phyloP scores from a whole-genome alignment of 2,329 filamentous ascomycete species.

The Aschersonia sp. region DNA sequence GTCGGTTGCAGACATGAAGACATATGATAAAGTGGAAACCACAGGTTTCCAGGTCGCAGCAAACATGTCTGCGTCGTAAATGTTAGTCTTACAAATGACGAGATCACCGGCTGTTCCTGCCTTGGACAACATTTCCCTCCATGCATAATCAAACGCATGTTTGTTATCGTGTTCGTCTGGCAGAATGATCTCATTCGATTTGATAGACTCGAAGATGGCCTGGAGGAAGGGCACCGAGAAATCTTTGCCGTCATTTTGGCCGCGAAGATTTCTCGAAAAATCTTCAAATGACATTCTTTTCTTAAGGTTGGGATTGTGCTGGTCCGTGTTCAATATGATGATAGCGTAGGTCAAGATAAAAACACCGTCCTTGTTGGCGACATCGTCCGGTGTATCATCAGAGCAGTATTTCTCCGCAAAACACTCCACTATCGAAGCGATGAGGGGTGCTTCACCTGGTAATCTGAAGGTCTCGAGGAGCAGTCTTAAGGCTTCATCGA shows the following conservation, averaged over 20 bases:
- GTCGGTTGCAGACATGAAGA: conserved; percentile 97
- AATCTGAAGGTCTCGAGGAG: conserved; percentile 87
- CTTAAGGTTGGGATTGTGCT: conserved; percentile 86
- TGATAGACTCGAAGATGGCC: conserved; percentile 82
- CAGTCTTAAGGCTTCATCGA: conserved; percentile 78
- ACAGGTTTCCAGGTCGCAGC: conserved; percentile 90
- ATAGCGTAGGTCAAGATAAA: conserved; percentile 91
- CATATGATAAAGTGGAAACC: conserved; percentile 86
- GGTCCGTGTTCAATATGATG: conserved; percentile 94
- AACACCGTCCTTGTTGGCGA: conserved; percentile 75
- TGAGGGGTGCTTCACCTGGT: conserved; percentile 83
- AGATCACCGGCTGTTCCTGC: conserved; percentile 62
- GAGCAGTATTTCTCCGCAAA: conserved; percentile 79
- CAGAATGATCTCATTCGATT: conserved; percentile 84
- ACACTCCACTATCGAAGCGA: conserved; percentile 77
- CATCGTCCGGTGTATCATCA: conserved; percentile 52
- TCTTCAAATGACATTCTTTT: conserved; percentile 75
- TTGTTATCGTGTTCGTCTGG: conserved; percentile 96
- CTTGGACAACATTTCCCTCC: conserved; percentile 86
- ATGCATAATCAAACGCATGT: conserved; percentile 92
- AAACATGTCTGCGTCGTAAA: conserved; percentile 97
- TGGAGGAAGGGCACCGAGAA: conserved; percentile 74
- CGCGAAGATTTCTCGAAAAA: conserved; percentile 80
- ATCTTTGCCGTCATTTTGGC: conserved; percentile 73
- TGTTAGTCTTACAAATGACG: conserved; percentile 73